phyloP scores from a whole-genome alignment of 208 protist genomes.

The Histomonas meleagridis region DNA sequence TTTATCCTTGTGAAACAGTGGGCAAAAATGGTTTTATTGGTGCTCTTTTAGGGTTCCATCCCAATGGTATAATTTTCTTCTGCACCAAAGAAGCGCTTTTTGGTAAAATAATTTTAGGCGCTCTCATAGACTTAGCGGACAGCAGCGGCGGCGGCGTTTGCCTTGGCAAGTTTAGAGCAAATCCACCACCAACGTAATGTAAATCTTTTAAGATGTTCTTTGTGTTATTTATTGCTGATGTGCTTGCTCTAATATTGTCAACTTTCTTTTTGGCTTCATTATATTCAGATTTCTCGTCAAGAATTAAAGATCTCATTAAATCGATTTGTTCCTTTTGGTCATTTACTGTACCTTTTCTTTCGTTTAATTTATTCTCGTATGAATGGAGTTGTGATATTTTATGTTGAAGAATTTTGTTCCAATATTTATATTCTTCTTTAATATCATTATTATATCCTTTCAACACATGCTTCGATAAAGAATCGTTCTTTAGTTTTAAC shows the following conservation, averaged over 20 bases:
- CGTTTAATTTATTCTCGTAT: background rate
- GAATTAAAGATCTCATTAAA: background rate
- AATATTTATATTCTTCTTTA: background rate
- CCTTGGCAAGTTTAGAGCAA: background rate
- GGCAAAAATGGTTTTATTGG: background rate
- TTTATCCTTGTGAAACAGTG: too few relatives aligned
- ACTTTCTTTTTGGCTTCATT: background rate
- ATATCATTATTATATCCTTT: background rate
- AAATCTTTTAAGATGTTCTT: too few relatives aligned
- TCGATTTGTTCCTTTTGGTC: background rate
- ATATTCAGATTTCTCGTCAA: background rate
- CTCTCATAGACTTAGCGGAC: background rate
- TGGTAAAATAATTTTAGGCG: background rate
- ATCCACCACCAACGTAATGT: conserved; percentile 4
- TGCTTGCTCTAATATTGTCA: background rate
- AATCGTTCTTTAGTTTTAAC: background rate
- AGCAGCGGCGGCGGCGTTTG: background rate
- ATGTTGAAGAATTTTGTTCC: background rate
- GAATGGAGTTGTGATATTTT: background rate
- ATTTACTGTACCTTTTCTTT: background rate
- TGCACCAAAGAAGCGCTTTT: background rate
- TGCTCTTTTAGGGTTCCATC: conserved; percentile 3
- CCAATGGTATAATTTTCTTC: background rate
- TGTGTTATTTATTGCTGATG: background rate
- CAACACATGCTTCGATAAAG: background rate